Evolutionary conservation across 768 basidiomycete species (phyloP).

Genomic region (Boletus huronensis): DNA sequence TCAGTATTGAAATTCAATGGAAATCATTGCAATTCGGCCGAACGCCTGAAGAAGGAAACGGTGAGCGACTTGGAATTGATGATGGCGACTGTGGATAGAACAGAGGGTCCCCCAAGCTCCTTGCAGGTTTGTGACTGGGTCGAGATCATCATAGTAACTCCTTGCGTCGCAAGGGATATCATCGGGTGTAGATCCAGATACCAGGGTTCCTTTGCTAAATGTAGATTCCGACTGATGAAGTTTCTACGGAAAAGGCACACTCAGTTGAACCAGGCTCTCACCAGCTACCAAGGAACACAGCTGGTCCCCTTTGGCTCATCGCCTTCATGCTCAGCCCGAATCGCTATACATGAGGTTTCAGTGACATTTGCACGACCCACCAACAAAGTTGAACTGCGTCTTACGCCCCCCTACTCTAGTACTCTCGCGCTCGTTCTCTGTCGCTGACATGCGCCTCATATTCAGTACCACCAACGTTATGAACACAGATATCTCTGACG

Average conservation of each 20-base stretch:
- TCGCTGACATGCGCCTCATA: slow-evolving; percentile 18
- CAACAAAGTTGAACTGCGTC: neutral
- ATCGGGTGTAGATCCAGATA: too few relatives aligned
- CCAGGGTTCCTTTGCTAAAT: too few relatives aligned
- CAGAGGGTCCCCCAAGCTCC: too few relatives aligned
- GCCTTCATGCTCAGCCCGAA: neutral
- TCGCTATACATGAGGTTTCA: neutral
- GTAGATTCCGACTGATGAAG: too few relatives aligned
- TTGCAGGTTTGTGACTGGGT: too few relatives aligned
- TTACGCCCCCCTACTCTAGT: neutral
- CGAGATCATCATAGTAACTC: too few relatives aligned
- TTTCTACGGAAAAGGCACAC: neutral
- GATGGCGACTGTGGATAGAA: too few relatives aligned
- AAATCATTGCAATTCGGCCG: too few relatives aligned
- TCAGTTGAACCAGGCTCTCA: neutral
- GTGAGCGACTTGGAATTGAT: too few relatives aligned
- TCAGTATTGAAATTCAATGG: too few relatives aligned
- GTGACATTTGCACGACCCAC: neutral
- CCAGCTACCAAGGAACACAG: neutral
- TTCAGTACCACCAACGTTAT: slow-evolving; percentile 19
- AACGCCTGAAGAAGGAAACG: too few relatives aligned
- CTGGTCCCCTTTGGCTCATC: neutral
- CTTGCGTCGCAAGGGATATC: too few relatives aligned
- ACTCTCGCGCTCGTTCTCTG: neutral
- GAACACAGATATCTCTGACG: slow-evolving; percentile 23